Evolutionary conservation across 2,329 filamentous ascomycete genomes (phyloP).

Genomic region (Macroventuria anomochaeta): DNA sequence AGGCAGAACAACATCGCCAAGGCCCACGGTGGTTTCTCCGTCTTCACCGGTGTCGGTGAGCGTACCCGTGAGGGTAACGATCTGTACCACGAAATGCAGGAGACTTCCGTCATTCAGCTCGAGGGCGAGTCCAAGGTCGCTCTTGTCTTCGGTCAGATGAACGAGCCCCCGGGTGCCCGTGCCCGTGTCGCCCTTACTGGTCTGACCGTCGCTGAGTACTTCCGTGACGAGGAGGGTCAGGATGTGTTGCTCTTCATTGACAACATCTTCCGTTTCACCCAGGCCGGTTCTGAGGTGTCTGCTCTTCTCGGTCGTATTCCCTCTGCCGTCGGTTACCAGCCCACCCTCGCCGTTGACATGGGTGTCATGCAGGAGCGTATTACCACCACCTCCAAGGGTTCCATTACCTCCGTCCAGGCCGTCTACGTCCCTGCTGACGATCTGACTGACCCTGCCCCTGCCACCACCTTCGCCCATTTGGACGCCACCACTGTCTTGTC

Average conservation of each 20-base stretch:
- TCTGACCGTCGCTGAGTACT: constrained; percentile 71
- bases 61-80: constrained; percentile 99
- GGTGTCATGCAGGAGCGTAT: constrained; percentile 92
- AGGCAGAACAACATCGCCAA: constrained; percentile 98
- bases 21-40: constrained; percentile 99
- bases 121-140: constrained; percentile 99
- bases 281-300: constrained; percentile 99
- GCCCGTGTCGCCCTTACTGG: constrained; percentile 99
- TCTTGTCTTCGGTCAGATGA: constrained; percentile 99
- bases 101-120: constrained; percentile 98
- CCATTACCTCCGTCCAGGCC: constrained; percentile 99
- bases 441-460: constrained; percentile 99
- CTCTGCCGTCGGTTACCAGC: constrained; percentile 97
- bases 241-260: constrained; percentile 99
- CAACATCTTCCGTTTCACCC: constrained; percentile 99
- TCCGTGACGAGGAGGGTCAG: constrained; percentile 81
- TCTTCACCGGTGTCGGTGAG: constrained; percentile 99
- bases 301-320: constrained; percentile 99
- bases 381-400: constrained; percentile 98
- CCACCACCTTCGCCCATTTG: constrained; percentile 99
- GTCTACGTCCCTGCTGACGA: constrained; percentile 99
- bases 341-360: constrained; percentile 46
- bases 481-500: constrained; percentile 99
- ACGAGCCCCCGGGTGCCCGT: constrained; percentile 99
- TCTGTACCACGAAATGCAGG: constrained; percentile 99